Conservation (phyloP, 2,329 filamentous ascomycete species). For the Calonectria pseudoreteaudii region DNA sequence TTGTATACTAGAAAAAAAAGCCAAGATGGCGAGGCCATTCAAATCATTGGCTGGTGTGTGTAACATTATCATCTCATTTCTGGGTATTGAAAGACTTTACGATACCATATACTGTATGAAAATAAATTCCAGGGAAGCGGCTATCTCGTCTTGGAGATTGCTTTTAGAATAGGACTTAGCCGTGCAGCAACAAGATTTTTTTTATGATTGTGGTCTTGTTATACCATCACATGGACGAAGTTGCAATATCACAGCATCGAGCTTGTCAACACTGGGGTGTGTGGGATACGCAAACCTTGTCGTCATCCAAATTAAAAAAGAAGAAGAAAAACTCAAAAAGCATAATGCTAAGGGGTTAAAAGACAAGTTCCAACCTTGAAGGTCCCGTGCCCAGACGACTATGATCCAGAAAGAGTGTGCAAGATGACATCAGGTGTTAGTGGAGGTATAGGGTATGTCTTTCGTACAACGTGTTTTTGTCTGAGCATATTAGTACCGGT, state of each 20-base stretch:
- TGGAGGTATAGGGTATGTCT: neutral
- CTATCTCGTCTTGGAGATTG: neutral
- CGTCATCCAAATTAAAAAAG: no score
- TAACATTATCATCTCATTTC: slow-evolving; percentile 13
- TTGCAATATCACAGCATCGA: no score
- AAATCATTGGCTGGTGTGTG: neutral
- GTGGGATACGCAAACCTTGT: no score
- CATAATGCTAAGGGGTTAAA: neutral
- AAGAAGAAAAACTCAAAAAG: no score
- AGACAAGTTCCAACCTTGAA: neutral
- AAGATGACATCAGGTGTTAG: neutral
- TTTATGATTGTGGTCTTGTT: no score
- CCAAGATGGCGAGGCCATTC: neutral
- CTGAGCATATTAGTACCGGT: neutral
- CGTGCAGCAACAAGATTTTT: no score
- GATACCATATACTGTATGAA: neutral
- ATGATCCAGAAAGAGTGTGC: neutral
- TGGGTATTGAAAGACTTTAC: neutral
- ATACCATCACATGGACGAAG: no score
- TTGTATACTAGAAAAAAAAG: slow-evolving; percentile 10
- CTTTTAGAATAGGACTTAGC: no score
- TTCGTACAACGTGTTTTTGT: no score
- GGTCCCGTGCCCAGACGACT: neutral
- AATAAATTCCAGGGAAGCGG: neutral
- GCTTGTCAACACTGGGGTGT: no score